These are phyloP conservation scores for Jasminum sambac DNA, from an alignment of 257 asterid species.

Conservation along the genomic window DNA sequence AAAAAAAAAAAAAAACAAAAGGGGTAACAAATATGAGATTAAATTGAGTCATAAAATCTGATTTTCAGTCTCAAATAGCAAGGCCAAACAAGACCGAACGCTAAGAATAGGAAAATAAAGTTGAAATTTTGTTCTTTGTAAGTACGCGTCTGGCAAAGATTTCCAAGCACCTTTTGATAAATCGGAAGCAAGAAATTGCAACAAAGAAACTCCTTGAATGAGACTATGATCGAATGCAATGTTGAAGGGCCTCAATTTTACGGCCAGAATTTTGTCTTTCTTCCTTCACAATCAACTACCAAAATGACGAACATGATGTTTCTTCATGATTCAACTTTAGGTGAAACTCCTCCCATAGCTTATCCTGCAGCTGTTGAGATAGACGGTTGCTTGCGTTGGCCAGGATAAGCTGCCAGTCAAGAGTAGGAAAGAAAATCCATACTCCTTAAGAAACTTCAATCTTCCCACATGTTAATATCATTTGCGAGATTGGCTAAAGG, in stretches of 20 bases:
- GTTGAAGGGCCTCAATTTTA: constrained; percentile 46
- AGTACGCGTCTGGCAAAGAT: not conserved
- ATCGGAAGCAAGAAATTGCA: constrained; percentile 15
- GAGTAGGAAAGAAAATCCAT: too few species aligned
- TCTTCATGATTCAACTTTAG: too few species aligned
- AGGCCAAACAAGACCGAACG: too few species aligned
- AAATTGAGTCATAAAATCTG: too few species aligned
- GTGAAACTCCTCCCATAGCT: constrained; percentile 21
- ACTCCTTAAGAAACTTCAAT: constrained; percentile 16
- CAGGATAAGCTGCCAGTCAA: too few species aligned
- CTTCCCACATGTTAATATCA: constrained; percentile 52
- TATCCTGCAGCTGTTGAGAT: too few species aligned
- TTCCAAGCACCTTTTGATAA: constrained; percentile 13
- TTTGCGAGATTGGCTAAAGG: constrained; percentile 52
- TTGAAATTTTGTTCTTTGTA: too few species aligned
- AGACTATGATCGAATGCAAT: constrained; percentile 17
- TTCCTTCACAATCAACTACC: constrained; percentile 76
- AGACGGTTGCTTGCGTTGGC: too few species aligned
- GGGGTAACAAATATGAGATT: too few species aligned
- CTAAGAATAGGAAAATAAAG: too few species aligned
- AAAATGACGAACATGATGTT: constrained; percentile 41
- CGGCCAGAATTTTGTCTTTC: constrained; percentile 50
- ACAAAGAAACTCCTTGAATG: constrained; percentile 20
- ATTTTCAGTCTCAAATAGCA: too few species aligned
- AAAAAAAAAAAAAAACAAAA: too few species aligned